Evolutionary conservation across 129 eudicot species (phyloP), one percentile per base, ranked within the genome.

Genomic region (Cynara cardunculus): DNA sequence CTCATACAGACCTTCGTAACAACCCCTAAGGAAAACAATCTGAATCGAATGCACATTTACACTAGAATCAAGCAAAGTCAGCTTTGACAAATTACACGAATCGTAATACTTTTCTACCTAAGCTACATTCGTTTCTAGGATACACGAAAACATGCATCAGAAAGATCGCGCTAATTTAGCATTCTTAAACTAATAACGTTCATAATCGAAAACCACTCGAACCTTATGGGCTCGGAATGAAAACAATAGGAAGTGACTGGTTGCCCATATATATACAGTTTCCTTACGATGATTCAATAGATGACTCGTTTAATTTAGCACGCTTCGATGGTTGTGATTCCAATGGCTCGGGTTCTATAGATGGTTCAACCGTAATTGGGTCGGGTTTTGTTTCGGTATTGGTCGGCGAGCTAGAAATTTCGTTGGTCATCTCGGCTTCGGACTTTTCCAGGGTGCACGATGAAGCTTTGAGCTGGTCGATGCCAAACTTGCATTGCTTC

Each of bases 401-500:
- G 73, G 85, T 49, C 27, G 89, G 90, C 37, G 88, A 73, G 81
- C 71, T 84, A 65, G 81, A 82, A 32, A 68, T 73, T 71, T 89
- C 78, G 27, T 80, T 80, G 72, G 75, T 74, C 69, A 49, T 10
- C 37, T 75, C 85, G 68, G 77, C 34, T 18, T 81, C 76, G 30
- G 88, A 81, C 14, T 88, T 87, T 37, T 91, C 93, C 0, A 28
- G 35, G 61, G 89, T 79, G n/a, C 88, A 83, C 6, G 88, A 82
- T 18, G 85, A 76, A 16, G 81, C 74, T 84, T 86, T 88, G 80
- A 74, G 76, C 24, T 78, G 72, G 71, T 92, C 92, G 7, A 22
- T 31, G 18, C 92, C 98, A 6, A 89, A 84, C 75, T 94, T 91
- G 84, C 82, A 89, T 90, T 94, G 98, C 84, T 87, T 90, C 85